Conservation (phyloP, 768 basidiomycete species). For the Podaxis sp. region DNA sequence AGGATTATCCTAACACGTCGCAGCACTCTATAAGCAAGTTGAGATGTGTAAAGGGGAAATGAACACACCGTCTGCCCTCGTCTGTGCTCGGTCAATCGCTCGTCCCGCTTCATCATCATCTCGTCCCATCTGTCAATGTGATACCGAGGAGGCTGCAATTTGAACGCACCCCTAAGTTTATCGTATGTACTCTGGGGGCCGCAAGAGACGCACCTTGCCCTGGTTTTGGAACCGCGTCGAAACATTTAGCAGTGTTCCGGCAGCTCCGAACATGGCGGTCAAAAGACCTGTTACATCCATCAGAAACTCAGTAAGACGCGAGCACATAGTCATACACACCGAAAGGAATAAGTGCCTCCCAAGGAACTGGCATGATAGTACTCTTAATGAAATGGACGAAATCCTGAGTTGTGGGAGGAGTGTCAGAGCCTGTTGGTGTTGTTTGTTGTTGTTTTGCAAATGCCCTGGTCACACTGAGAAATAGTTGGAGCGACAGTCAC, state of each 20-base stretch:
- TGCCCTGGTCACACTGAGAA: neutral
- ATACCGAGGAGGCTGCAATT: conserved; percentile 71
- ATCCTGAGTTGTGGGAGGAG: neutral
- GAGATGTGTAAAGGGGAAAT: neutral
- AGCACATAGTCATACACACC: conserved; percentile 41
- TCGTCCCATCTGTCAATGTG: conserved; percentile 87
- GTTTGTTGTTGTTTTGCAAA: conserved; percentile 11
- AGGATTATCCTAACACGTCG: conserved; percentile 51
- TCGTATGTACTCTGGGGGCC: neutral
- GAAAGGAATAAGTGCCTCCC: conserved; percentile 96
- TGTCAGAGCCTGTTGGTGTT: neutral
- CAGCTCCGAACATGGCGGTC: conserved; percentile 84
- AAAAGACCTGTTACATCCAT: conserved; percentile 54
- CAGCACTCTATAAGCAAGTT: neutral
- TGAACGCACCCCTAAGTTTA: neutral
- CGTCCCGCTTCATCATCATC: conserved; percentile 94
- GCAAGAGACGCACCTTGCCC: conserved; percentile 64
- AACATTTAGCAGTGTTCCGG: conserved; percentile 81
- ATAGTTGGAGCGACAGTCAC: neutral
- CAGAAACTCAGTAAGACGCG: neutral
- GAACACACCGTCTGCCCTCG: conserved; percentile 80
- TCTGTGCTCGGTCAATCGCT: conserved; percentile 77
- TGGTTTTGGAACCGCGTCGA: conserved; percentile 81
- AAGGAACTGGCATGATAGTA: conserved; percentile 85
- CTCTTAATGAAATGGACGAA: neutral